These are phyloP conservation scores for Neonothopanus nambi DNA, from an alignment of 1,284 basidiomycete species.

Conservation along the genomic window DNA sequence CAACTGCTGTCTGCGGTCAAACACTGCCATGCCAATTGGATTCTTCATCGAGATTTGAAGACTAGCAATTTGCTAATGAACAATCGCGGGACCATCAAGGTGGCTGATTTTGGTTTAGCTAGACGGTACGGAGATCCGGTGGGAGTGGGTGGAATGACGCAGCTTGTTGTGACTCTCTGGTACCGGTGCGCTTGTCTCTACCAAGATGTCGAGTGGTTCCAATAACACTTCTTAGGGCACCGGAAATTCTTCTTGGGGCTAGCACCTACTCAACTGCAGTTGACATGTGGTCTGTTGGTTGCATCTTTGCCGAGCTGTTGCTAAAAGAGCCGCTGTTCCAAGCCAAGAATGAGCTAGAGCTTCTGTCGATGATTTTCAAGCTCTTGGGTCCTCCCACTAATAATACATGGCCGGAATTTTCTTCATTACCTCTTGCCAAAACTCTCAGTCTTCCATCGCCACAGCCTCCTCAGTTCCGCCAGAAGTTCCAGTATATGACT, in stretches of 20 bases:
- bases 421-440: slow-evolving; percentile 76
- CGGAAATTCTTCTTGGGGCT: slow-evolving; percentile 93
- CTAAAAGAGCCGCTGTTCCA: slow-evolving; percentile 93
- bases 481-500: slow-evolving; percentile 81
- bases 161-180: slow-evolving; percentile 98
- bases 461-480: slow-evolving; percentile 70
- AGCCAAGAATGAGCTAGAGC: slow-evolving; percentile 93
- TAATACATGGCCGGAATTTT: slow-evolving; percentile 86
- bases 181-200: slow-evolving; percentile 71
- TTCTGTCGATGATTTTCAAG: slow-evolving; percentile 91
- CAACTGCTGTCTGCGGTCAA: slow-evolving; percentile 93
- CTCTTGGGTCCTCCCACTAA: slow-evolving; percentile 88
- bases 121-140: slow-evolving; percentile 94
- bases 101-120: slow-evolving; percentile 98
- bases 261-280: slow-evolving; percentile 94
- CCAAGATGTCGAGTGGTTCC: background rate
- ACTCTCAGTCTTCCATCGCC: slow-evolving; percentile 78
- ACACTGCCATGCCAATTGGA: slow-evolving; percentile 96
- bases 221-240: slow-evolving; percentile 60
- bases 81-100: slow-evolving; percentile 96
- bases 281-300: slow-evolving; percentile 99
- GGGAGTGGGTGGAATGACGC: slow-evolving; percentile 91
- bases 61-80: slow-evolving; percentile 99
- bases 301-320: slow-evolving; percentile 97
- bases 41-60: slow-evolving; percentile 96